Evolutionary conservation across 2,329 filamentous ascomycete genomes (phyloP).

Genomic region (Alternaria postmessia): DNA sequence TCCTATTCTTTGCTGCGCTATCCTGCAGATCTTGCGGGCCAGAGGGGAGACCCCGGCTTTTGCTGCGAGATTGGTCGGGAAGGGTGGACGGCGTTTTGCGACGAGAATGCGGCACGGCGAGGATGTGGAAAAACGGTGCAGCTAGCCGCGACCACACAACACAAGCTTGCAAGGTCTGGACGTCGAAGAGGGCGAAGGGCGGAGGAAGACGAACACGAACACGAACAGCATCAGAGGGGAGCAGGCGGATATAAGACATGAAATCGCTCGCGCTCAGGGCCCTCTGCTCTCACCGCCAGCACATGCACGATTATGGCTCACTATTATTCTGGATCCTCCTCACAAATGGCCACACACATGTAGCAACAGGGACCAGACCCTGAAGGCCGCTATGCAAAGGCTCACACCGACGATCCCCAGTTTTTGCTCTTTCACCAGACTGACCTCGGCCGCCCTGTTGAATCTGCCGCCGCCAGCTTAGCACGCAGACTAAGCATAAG

Average conservation of each 20-base stretch:
- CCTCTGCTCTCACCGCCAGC: constrained; percentile 14
- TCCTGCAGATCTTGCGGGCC: constrained; percentile 24
- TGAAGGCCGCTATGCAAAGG: constrained; percentile 13
- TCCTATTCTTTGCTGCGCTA: constrained; percentile 6
- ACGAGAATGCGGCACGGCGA: constrained; percentile 16
- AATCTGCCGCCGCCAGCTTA: constrained; percentile 2
- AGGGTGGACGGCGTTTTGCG: constrained; percentile 14
- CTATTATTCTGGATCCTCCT: constrained; percentile 17
- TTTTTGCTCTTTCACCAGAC: constrained; percentile 13
- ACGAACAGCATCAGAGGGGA: constrained; percentile 4
- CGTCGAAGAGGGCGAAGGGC: neutral
- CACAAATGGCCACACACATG: constrained; percentile 13
- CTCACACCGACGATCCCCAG: constrained; percentile 17
- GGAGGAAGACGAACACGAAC: neutral
- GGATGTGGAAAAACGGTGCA: constrained; percentile 11
- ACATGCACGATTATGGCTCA: constrained; percentile 15
- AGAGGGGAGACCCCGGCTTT: constrained; percentile 15
- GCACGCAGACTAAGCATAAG: neutral
- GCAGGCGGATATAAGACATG: constrained; percentile 6
- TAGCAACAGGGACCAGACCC: constrained; percentile 18
- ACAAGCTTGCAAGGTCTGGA: constrained; percentile 5
- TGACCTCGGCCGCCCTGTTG: constrained; percentile 10
- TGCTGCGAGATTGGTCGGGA: constrained; percentile 26
- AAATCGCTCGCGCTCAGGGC: neutral
- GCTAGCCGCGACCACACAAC: constrained; percentile 12